Percentiles rank a stretch among this genome's conserved stretches.
Conservation (phyloP, 305 asterid genomes). For the Fraxinus paxiana region DNA sequence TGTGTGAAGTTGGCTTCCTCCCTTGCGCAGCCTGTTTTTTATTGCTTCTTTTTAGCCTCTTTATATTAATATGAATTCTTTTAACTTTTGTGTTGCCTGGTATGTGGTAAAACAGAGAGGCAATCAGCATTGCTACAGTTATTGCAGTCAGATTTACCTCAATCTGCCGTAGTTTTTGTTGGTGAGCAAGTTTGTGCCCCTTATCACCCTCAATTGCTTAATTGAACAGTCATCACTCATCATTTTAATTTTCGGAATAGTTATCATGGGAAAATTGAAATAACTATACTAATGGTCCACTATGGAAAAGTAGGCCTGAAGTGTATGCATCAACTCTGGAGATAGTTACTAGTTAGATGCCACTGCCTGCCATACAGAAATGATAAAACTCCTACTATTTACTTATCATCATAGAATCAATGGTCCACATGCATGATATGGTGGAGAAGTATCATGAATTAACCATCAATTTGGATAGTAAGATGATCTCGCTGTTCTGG, state of each 20-base stretch:
- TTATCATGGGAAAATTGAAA: background rate
- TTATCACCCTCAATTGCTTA: slow-evolving; percentile 18
- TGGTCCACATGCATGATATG: background rate
- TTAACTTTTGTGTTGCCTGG: slow-evolving; percentile 33
- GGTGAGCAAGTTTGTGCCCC: slow-evolving; percentile 72
- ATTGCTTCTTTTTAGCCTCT: slow-evolving; percentile 15
- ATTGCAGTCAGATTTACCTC: slow-evolving; percentile 63
- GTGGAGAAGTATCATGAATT: background rate
- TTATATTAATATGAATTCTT: slow-evolving; percentile 2
- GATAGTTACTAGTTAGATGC: background rate
- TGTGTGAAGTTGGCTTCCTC: background rate
- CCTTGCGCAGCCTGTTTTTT: background rate
- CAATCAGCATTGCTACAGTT: slow-evolving; percentile 54
- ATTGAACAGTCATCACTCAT: background rate
- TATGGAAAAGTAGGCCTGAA: background rate
- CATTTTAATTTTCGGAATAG: background rate
- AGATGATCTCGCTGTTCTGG: background rate
- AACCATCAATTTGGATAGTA: background rate
- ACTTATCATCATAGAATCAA: background rate
- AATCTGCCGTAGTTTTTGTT: slow-evolving; percentile 79
- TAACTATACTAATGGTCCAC: background rate
- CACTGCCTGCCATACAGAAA: background rate
- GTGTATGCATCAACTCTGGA: background rate
- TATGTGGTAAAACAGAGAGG: slow-evolving; percentile 63
- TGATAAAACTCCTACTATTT: background rate